These are phyloP conservation scores for Aspergillus homomorphus DNA, from an alignment of 495 filamentous ascomycete species.

Conservation along the genomic window DNA sequence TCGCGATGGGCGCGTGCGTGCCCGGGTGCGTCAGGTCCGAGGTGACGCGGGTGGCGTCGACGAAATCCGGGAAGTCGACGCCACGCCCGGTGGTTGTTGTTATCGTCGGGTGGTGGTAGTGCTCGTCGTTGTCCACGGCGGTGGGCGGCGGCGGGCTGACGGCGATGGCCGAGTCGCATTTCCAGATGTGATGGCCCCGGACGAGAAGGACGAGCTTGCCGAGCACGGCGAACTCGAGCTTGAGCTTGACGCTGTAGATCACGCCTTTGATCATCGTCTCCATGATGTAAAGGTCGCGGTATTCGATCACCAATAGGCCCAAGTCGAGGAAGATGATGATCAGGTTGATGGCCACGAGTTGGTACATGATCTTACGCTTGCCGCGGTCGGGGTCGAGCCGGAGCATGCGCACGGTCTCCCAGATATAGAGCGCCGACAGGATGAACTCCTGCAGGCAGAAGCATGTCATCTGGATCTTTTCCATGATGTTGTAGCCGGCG, in stretches of 20 bases:
- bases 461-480: conserved; percentile 62
- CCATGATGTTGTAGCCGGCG: conserved; percentile 52
- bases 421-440: conserved; percentile 60
- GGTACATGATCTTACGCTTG: conserved; percentile 53
- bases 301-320: conserved; percentile 55
- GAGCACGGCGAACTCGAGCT: conserved; percentile 63
- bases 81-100: background rate
- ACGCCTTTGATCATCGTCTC: conserved; percentile 59
- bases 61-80: conserved; percentile 40
- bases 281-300: conserved; percentile 53
- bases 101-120: conserved; percentile 7
- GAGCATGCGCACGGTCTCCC: conserved; percentile 50
- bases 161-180: conserved; percentile 32
- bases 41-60: conserved; percentile 44
- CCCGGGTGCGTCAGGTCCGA: conserved; percentile 42
- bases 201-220: conserved; percentile 46
- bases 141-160: conserved; percentile 5
- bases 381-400: conserved; percentile 40
- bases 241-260: conserved; percentile 64
- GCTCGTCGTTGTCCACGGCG: background rate
- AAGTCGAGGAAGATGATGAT: conserved; percentile 57
- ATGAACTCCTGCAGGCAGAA: conserved; percentile 62
- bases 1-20: conserved; percentile 14
- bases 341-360: conserved; percentile 57
- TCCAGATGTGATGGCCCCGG: conserved; percentile 39